Evolutionary conservation across 2,329 filamentous ascomycete species (phyloP).

Genomic region (Lecanoromycetidae sp.): DNA sequence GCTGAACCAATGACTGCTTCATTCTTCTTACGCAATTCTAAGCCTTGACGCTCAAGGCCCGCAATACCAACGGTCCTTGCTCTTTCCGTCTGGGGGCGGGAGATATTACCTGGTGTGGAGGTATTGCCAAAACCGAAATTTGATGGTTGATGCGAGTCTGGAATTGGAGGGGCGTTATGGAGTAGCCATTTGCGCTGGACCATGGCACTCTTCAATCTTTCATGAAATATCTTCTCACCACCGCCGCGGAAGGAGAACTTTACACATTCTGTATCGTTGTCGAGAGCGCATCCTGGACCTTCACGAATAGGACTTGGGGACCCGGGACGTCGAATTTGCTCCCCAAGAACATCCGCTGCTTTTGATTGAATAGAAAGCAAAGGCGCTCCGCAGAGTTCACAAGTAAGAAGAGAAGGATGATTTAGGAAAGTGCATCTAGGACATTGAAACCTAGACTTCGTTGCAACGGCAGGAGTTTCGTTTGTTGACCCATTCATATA

Average conservation of each 20-base stretch:
- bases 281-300: conserved; percentile 34
- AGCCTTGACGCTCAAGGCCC: conserved; percentile 72
- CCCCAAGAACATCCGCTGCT: conserved; percentile 21
- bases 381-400: conserved; percentile 81
- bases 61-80: conserved; percentile 66
- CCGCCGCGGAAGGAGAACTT: conserved; percentile 87
- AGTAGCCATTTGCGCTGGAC: conserved; percentile 93
- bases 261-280: conserved; percentile 59
- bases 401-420: conserved; percentile 71
- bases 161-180: conserved; percentile 77
- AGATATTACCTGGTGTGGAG: neutral
- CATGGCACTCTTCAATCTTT: conserved; percentile 75
- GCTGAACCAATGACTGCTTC: conserved; percentile 84
- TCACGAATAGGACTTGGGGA: conserved; percentile 64
- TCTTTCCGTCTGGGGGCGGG: conserved; percentile 2
- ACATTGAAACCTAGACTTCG: conserved; percentile 39
- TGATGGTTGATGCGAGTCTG: conserved; percentile 32
- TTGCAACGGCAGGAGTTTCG: neutral
- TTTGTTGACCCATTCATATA: neutral
- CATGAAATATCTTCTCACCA: conserved; percentile 80
- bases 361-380: conserved; percentile 44
- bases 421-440: conserved; percentile 90
- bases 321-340: conserved; percentile 42
- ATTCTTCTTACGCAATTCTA: conserved; percentile 82
- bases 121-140: conserved; percentile 16